Evolutionary conservation across 345 rosid genomes (phyloP).

Genomic region (Salix suchowensis): DNA sequence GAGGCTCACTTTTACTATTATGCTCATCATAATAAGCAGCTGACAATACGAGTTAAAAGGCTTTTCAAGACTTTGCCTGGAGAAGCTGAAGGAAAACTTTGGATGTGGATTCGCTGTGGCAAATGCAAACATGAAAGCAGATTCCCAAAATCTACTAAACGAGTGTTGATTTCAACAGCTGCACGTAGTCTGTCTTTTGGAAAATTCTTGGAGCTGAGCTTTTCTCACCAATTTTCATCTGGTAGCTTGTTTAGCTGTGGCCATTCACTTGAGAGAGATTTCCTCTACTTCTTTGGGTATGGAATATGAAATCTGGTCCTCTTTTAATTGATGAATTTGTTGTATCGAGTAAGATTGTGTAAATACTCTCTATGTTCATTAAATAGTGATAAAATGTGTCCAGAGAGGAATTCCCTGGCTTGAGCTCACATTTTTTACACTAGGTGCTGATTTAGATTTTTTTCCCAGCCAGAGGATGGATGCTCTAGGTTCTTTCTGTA

Average conservation of each 20-base stretch:
- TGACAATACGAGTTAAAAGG: conserved; percentile 64
- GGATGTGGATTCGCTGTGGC: conserved; percentile 98
- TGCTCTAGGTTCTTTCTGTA: background rate
- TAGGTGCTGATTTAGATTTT: background rate
- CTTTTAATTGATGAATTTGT: background rate
- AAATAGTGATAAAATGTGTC: background rate
- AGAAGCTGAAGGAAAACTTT: conserved; percentile 69
- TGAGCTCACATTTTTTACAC: background rate
- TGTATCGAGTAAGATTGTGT: background rate
- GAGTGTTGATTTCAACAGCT: conserved; percentile 70
- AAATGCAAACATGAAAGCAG: conserved; percentile 60
- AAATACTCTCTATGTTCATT: background rate
- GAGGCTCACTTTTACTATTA: conserved; percentile 78
- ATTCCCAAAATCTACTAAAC: conserved; percentile 56
- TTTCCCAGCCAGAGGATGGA: background rate
- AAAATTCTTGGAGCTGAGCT: conserved; percentile 91
- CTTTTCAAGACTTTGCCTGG: conserved; percentile 56
- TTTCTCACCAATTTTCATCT: conserved; percentile 46
- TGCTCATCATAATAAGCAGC: conserved; percentile 78
- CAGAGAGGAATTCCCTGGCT: background rate
- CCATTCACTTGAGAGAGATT: conserved; percentile 74
- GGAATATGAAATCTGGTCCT: background rate
- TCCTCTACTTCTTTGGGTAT: conserved; percentile 94
- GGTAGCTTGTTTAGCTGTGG: conserved; percentile 61
- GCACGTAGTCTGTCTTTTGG: conserved; percentile 84